phyloP scores from a whole-genome alignment of 176 grass and related monocot genomes.

The Oryza australiensis region DNA sequence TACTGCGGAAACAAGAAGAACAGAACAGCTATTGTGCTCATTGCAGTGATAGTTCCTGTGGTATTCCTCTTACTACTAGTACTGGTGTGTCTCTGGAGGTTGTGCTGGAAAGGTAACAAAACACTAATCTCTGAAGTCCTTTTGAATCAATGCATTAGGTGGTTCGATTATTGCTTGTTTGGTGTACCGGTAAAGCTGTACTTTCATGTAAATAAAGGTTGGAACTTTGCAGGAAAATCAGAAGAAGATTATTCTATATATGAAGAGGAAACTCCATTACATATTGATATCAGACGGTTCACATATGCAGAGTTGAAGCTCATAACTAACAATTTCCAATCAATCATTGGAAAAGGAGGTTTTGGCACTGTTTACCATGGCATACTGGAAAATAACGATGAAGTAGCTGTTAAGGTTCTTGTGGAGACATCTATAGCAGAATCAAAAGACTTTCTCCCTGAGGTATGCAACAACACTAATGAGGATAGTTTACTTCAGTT shows the following conservation, averaged over 20 bases:
- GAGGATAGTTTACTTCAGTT: background rate
- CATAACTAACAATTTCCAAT: constrained; percentile 38
- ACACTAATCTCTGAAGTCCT: background rate
- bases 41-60: constrained; percentile 28
- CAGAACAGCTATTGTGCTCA: background rate
- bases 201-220: background rate
- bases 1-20: constrained; percentile 22
- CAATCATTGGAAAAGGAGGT: constrained; percentile 45
- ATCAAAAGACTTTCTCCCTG: constrained; percentile 41
- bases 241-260: constrained; percentile 25
- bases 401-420: constrained; percentile 49
- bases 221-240: constrained; percentile 13
- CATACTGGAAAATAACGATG: constrained; percentile 34
- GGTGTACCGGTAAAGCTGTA: background rate
- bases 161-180: background rate
- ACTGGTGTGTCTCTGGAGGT: background rate
- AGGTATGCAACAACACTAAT: constrained; percentile 29
- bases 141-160: background rate
- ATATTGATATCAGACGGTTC: constrained; percentile 37
- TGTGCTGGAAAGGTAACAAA: constrained; percentile 26
- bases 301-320: constrained; percentile 42
- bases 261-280: constrained; percentile 40
- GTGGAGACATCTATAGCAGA: constrained; percentile 30
- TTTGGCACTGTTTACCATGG: constrained; percentile 53
- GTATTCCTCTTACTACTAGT: background rate